Evolutionary conservation across 768 basidiomycete genomes (phyloP).

Genomic region (Lentinula sp.): DNA sequence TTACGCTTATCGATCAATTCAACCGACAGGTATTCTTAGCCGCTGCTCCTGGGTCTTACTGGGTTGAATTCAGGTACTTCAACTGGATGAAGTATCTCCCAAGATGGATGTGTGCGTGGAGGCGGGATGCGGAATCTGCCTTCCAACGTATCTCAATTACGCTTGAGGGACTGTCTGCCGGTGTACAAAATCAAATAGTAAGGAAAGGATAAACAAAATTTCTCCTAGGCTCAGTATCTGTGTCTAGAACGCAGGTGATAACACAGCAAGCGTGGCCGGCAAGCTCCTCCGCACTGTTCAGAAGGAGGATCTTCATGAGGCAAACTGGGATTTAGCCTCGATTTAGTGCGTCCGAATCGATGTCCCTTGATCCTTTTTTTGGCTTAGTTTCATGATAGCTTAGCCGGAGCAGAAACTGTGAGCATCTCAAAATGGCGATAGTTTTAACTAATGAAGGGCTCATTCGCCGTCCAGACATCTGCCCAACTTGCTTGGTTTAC

Average conservation of each 20-base stretch:
- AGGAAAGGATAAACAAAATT: background rate
- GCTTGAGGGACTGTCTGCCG: constrained; percentile 11
- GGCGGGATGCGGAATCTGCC: constrained; percentile 13
- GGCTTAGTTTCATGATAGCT: background rate
- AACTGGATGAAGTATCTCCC: constrained; percentile 20
- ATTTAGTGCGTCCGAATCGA: constrained; percentile 7
- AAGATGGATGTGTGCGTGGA: constrained; percentile 21
- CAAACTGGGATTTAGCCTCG: background rate
- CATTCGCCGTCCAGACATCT: constrained; percentile 25
- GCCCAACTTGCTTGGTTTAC: constrained; percentile 25
- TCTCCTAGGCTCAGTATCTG: background rate
- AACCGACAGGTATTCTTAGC: constrained; percentile 18
- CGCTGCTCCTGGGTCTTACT: constrained; percentile 21
- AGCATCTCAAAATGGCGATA: background rate
- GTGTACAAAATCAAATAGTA: background rate
- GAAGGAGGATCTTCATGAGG: background rate
- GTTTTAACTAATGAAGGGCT: background rate
- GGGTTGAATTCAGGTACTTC: constrained; percentile 27
- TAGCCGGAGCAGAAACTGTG: constrained; percentile 3
- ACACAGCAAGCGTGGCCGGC: background rate
- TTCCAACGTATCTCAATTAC: constrained; percentile 11
- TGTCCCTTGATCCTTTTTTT: background rate
- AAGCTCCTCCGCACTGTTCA: background rate
- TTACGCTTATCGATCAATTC: constrained; percentile 13
- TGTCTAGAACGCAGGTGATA: background rate